phyloP scores from a whole-genome alignment of 2,329 filamentous ascomycete species.

The Nemania serpens region DNA sequence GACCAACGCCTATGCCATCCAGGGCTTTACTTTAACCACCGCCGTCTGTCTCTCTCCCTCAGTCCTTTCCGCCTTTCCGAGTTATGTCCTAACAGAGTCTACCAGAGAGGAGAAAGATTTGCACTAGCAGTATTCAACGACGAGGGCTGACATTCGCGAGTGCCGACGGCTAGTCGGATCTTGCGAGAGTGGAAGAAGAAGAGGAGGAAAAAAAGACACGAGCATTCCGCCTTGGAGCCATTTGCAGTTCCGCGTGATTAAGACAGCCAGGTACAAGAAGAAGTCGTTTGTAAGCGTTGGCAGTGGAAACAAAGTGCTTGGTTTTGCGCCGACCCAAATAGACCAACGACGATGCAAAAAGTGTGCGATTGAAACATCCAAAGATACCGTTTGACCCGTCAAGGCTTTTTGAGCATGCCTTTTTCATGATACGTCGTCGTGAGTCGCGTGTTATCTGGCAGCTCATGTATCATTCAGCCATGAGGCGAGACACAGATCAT shows the following conservation, averaged over 20 bases:
- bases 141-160: conserved; percentile 14
- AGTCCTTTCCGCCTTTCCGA: conserved; percentile 28
- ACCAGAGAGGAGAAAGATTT: conserved; percentile 15
- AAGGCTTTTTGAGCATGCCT: conserved; percentile 7
- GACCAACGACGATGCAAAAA: conserved; percentile 10
- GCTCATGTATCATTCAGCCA: conserved; percentile 34
- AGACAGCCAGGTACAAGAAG: conserved; percentile 25
- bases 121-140: conserved; percentile 17
- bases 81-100: conserved; percentile 33
- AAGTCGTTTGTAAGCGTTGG: background rate
- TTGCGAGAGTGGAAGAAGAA: conserved; percentile 5
- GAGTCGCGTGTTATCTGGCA: conserved; percentile 32
- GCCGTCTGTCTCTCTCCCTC: conserved; percentile 17
- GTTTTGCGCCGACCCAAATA: background rate
- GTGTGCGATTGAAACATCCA: too few relatives aligned
- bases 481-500: conserved; percentile 40
- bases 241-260: conserved; percentile 25
- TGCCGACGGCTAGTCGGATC: conserved; percentile 3
- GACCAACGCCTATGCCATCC: conserved; percentile 15
- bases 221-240: conserved; percentile 17
- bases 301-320: background rate
- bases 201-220: background rate
- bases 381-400: conserved; percentile 12
- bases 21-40: conserved; percentile 15
- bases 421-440: conserved; percentile 37